Percentiles rank a stretch among this genome's conserved stretches.
Evolutionary conservation across 2,329 filamentous ascomycete species (phyloP).

Genomic region (Celoporthe dispersa): DNA sequence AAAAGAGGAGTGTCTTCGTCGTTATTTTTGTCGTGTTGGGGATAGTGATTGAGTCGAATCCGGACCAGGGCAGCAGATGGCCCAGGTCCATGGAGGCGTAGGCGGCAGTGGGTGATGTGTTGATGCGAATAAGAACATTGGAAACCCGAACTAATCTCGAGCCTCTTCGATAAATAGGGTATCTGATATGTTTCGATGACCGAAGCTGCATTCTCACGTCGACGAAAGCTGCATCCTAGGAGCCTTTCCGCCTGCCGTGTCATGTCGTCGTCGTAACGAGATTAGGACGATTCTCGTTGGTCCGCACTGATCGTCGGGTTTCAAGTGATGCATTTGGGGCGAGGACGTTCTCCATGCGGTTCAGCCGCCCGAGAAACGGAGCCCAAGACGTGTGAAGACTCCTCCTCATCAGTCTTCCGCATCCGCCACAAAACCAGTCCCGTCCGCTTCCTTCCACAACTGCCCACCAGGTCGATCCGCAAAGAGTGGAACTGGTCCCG

Average conservation of each 20-base stretch:
- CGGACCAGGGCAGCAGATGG: constrained; percentile 2
- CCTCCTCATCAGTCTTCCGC: constrained; percentile 29
- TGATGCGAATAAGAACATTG: constrained; percentile 18
- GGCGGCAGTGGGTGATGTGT: constrained; percentile 23
- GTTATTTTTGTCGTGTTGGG: constrained; percentile 24
- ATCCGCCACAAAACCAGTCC: constrained; percentile 25
- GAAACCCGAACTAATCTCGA: constrained; percentile 25
- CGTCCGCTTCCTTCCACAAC: constrained; percentile 18
- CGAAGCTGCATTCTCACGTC: constrained; percentile 25
- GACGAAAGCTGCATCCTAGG: constrained; percentile 23
- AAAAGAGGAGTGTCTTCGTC: constrained; percentile 22
- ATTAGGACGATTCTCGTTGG: constrained; percentile 32
- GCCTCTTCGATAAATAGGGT: constrained; percentile 22
- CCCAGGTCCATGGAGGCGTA: constrained; percentile 13
- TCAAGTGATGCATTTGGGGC: constrained; percentile 27
- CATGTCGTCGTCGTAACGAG: constrained; percentile 32
- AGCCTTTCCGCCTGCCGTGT: constrained; percentile 23
- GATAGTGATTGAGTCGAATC: constrained; percentile 24
- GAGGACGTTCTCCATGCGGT: constrained; percentile 12
- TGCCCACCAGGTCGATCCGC: constrained; percentile 22
- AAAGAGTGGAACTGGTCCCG: constrained; percentile 43
- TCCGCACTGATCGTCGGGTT: constrained; percentile 26
- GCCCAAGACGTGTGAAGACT: constrained; percentile 13
- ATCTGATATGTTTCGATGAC: constrained; percentile 30
- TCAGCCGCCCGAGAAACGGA: constrained; percentile 21